These are phyloP conservation scores for Naganishia onofrii DNA, from an alignment of 768 basidiomycete genomes.

Conservation along the genomic window DNA sequence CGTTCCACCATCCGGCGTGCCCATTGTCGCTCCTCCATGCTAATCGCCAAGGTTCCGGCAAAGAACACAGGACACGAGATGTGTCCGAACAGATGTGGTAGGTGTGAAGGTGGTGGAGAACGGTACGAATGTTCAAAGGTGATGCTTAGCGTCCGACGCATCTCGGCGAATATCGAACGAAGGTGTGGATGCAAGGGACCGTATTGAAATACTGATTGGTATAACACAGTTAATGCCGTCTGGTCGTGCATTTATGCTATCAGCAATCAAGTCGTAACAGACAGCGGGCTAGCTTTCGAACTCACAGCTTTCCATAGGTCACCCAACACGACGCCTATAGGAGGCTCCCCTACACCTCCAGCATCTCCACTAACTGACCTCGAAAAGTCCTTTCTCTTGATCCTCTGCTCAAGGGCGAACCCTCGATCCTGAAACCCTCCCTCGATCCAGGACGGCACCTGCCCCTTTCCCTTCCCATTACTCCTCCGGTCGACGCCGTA, in stretches of 20 bases:
- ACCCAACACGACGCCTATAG: slow-evolving; percentile 6
- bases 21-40: slow-evolving; percentile 14
- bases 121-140: slow-evolving; percentile 1
- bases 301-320: slow-evolving; percentile 27
- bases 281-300: not conserved
- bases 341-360: not conserved
- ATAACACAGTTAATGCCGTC: slow-evolving; percentile 23
- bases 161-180: not conserved
- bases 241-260: not conserved
- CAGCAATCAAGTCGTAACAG: not conserved
- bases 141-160: slow-evolving; percentile 15
- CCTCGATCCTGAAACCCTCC: slow-evolving; percentile 12
- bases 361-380: not conserved
- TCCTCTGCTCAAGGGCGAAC: slow-evolving; percentile 20
- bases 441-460: not conserved
- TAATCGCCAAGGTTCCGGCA: slow-evolving; percentile 17
- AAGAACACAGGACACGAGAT: slow-evolving; percentile 21
- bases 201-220: slow-evolving; percentile 17
- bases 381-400: slow-evolving; percentile 15
- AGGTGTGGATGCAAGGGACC: slow-evolving; percentile 20
- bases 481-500: too few species aligned
- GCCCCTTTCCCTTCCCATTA: not conserved
- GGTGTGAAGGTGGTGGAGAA: not conserved
- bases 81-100: slow-evolving; percentile 17
- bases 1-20: slow-evolving; percentile 18